Conservation (phyloP, 108 stramenopile species). For the Pseudonitzschia multistriata region DNA sequence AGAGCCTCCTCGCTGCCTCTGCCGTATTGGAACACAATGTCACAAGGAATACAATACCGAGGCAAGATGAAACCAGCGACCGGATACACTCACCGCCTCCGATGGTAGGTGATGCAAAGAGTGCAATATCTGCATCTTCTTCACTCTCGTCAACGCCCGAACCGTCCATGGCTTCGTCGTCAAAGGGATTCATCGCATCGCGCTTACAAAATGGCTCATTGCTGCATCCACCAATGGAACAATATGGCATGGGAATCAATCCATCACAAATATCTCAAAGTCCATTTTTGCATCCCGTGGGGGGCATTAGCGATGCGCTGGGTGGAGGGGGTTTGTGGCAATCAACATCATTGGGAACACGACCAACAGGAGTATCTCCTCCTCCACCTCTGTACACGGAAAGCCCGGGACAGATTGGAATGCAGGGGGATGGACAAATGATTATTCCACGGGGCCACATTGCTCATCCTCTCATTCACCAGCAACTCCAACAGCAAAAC, state of each 20-base stretch:
- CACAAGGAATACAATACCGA: slow-evolving; percentile 3
- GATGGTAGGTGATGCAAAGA: slow-evolving; percentile 41
- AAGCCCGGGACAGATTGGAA: not conserved
- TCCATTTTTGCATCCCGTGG: not conserved
- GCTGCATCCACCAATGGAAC: slow-evolving; percentile 17
- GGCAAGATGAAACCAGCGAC: slow-evolving; percentile 9
- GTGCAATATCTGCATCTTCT: slow-evolving; percentile 49
- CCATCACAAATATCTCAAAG: slow-evolving; percentile 11
- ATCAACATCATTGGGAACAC: slow-evolving; percentile 6
- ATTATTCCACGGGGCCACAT: not conserved
- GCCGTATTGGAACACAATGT: not conserved
- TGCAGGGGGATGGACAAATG: slow-evolving; percentile 7
- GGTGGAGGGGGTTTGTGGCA: slow-evolving; percentile 6
- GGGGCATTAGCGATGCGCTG: not conserved
- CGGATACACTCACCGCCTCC: slow-evolving; percentile 36
- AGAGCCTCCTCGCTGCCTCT: slow-evolving; percentile 11
- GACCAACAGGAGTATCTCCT: slow-evolving; percentile 13
- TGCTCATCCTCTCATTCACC: slow-evolving; percentile 5
- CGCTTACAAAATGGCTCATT: slow-evolving; percentile 17
- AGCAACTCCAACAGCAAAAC: slow-evolving; percentile 18
- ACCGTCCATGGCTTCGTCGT: slow-evolving; percentile 42
- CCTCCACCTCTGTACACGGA: not conserved
- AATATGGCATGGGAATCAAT: slow-evolving; percentile 3
- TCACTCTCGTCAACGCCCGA: slow-evolving; percentile 64
- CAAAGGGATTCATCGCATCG: slow-evolving; percentile 4